Evolutionary conservation across 768 basidiomycete species (phyloP), one percentile per base, ranked within the genome.

Genomic region (Termitomyces bulborhizus): DNA sequence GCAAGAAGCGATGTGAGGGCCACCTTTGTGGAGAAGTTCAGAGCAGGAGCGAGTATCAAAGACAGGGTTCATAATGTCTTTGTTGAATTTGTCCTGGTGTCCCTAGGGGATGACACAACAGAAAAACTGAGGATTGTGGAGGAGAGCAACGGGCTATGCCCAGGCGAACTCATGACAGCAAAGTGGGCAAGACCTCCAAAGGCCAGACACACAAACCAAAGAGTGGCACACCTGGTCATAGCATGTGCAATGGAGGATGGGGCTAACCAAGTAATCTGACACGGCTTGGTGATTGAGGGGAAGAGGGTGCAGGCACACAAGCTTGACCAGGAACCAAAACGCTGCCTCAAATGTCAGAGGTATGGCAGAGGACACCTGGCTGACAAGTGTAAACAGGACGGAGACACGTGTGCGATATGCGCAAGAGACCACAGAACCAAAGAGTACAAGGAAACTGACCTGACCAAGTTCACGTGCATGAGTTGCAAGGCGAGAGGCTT

Each of bases 1-100:
- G 7, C 7, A 8, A 31, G 8, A 8, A 7, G 8, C 8, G 31
- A 31, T 7, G n/a, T n/a, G n/a, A n/a, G n/a, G n/a, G n/a, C n/a
- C n/a, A n/a, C n/a, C n/a, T n/a, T n/a, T n/a, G n/a, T 31, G 1
- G 8, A 15, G n/a, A 40, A n/a, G 9, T 40, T 18, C 4, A 12
- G 8, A 1, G n/a, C 8, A 0, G n/a, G n/a, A 2, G n/a, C 9
- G 6, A 9, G 0, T 0, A 18, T 40, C 0, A 40, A 18, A 9
- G 40, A 18, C 7, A 40, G 40, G 3, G n/a, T n/a, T 4, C 7
- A 31, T 31, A 31, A 3, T 8, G 8, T 31, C 1, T 4, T 31
- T 3, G 31, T 31, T 4, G 31, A 31, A 7, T 31, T 31, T 31
- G 31, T 31, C 31, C 31, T 8, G 8, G 31, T 31, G 1, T 6